phyloP scores from a whole-genome alignment of 1,284 basidiomycete genomes.

The Cryptococcus sp. region DNA sequence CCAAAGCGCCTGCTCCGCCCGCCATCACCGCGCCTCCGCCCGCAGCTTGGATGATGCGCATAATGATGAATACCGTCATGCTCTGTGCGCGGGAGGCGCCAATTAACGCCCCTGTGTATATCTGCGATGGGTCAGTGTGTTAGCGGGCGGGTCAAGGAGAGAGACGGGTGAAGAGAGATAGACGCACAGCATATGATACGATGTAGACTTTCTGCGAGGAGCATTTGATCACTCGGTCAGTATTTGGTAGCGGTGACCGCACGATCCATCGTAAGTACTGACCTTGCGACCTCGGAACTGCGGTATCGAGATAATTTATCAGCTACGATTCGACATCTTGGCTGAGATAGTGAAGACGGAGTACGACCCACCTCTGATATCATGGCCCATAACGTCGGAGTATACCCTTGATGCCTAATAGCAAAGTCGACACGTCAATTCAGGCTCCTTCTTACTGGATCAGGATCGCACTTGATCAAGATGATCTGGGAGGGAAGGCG shows the following conservation, averaged over 20 bases:
- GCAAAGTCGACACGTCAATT: not conserved
- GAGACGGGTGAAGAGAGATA: not conserved
- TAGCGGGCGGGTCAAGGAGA: conserved; percentile 1
- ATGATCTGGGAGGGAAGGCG: too few species aligned
- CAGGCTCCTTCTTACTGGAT: not conserved
- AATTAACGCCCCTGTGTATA: conserved; percentile 67
- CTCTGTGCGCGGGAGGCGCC: conserved; percentile 64
- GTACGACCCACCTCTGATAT: conserved; percentile 30
- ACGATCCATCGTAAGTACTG: conserved; percentile 20
- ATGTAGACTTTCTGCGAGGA: conserved; percentile 63
- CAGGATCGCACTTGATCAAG: not conserved
- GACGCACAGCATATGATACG: conserved; percentile 57
- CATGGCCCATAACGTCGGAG: conserved; percentile 46
- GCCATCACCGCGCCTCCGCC: conserved; percentile 75
- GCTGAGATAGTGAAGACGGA: not conserved
- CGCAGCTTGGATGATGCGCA: conserved; percentile 47
- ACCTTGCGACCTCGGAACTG: conserved; percentile 74
- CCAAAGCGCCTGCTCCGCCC: conserved; percentile 75
- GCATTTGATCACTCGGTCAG: not conserved
- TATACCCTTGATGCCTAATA: conserved; percentile 46
- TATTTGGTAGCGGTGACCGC: not conserved
- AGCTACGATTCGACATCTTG: not conserved
- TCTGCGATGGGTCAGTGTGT: conserved; percentile 43
- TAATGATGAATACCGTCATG: conserved; percentile 68
- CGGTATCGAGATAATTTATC: not conserved